Conservation (phyloP, 2,329 filamentous ascomycete genomes). For the Boeremia lycopersici region DNA sequence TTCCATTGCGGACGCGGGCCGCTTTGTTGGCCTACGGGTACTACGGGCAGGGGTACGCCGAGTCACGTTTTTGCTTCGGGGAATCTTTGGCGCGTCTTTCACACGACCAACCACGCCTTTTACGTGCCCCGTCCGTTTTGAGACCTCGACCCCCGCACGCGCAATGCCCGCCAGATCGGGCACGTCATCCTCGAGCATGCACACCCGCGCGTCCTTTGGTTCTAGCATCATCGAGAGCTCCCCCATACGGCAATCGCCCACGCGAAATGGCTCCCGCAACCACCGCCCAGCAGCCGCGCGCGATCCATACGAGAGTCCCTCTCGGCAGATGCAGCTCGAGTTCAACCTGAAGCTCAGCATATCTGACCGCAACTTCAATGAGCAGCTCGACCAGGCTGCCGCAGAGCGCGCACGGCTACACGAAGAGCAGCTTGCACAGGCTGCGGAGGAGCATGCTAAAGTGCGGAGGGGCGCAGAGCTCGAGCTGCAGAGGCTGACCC, state of each 20-base stretch:
- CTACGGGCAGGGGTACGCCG: conserved; percentile 13
- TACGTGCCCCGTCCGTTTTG: conserved; percentile 14
- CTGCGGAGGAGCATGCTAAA: conserved; percentile 69
- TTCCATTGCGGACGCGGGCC: conserved; percentile 11
- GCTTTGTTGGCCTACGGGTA: conserved; percentile 10
- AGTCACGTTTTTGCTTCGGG: conserved; percentile 18
- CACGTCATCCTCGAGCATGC: conserved; percentile 43
- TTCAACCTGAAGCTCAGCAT: conserved; percentile 51
- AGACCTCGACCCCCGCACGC: conserved; percentile 9
- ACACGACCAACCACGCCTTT: conserved; percentile 30
- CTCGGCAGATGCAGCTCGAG: conserved; percentile 47
- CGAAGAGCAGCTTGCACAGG: conserved; percentile 68
- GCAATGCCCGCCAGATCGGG: conserved; percentile 42
- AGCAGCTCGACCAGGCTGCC: conserved; percentile 66
- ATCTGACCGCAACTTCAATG: conserved; percentile 56
- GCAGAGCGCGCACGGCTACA: conserved; percentile 68
- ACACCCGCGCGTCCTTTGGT: conserved; percentile 39
- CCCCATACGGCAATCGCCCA: conserved; percentile 41
- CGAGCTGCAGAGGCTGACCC: conserved; percentile 56
- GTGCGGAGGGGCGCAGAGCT: conserved; percentile 63
- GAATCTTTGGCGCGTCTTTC: conserved; percentile 21
- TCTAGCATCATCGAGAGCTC: conserved; percentile 42
- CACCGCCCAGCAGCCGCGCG: conserved; percentile 31
- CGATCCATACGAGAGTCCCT: conserved; percentile 41
- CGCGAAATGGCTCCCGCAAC: conserved; percentile 31